Conservation (phyloP, 2,329 filamentous ascomycete species). For the Fusarium pseudoanthophilum region DNA sequence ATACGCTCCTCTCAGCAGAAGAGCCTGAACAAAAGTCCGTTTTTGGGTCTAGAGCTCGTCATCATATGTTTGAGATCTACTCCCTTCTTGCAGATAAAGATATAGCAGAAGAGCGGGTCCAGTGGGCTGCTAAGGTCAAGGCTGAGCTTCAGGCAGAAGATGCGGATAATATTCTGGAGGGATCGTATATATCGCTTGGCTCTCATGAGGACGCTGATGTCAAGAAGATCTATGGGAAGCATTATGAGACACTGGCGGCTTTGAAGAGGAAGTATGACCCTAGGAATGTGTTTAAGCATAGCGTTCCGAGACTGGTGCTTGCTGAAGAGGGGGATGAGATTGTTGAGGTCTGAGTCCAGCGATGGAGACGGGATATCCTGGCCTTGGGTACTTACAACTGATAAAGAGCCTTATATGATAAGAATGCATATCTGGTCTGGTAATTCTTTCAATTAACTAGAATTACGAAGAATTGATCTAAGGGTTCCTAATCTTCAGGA, state of each 20-base stretch:
- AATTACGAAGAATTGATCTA: too few species aligned
- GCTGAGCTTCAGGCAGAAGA: not conserved
- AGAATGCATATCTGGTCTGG: too few species aligned
- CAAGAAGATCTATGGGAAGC: not conserved
- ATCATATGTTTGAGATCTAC: conserved; percentile 22
- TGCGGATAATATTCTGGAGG: not conserved
- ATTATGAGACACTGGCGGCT: not conserved
- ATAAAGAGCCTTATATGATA: too few species aligned
- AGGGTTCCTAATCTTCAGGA: too few species aligned
- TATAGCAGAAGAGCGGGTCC: not conserved
- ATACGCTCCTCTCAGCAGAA: not conserved
- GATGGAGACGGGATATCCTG: too few species aligned
- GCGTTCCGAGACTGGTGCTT: not conserved
- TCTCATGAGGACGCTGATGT: not conserved
- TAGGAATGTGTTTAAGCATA: conserved; percentile 1
- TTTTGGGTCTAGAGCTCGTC: not conserved
- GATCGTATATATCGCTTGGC: conserved; percentile 2
- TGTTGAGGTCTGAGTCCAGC: not conserved
- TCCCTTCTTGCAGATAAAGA: not conserved
- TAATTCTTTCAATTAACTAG: too few species aligned
- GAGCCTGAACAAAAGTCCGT: not conserved
- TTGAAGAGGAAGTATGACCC: not conserved
- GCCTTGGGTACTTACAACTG: too few species aligned
- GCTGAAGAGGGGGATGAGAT: fast-evolving
- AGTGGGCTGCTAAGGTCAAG: not conserved